Percentiles rank a stretch among this genome's conserved stretches.
Conservation (phyloP, 257 asterid genomes). For the Fraxinus pennsylvanica region DNA sequence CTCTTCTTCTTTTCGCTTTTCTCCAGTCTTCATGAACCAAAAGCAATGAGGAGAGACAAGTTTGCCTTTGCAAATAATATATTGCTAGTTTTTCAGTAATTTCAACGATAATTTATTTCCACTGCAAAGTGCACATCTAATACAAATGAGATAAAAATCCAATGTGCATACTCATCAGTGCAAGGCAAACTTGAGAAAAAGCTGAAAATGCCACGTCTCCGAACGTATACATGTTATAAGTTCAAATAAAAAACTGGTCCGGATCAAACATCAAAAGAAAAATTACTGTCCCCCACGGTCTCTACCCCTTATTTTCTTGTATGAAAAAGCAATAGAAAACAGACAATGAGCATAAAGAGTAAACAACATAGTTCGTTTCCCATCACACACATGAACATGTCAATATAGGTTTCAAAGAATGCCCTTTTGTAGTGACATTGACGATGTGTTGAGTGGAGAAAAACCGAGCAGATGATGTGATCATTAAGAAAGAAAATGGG, state of each 20-base stretch:
- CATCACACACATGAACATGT: background rate
- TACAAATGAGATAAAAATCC: background rate
- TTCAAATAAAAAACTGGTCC: slow-evolving; percentile 8
- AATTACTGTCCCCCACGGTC: background rate
- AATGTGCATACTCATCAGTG: background rate
- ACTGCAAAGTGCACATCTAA: background rate
- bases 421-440: background rate
- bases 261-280: background rate
- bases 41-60: slow-evolving; percentile 20
- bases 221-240: background rate
- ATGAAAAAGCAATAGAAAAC: background rate
- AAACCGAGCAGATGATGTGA: background rate
- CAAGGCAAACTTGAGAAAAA: background rate
- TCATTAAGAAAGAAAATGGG: background rate
- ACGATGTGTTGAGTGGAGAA: background rate
- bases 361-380: background rate
- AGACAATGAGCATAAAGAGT: background rate
- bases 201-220: background rate
- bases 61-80: slow-evolving; percentile 16
- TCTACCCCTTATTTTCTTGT: background rate
- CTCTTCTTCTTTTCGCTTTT: slow-evolving; percentile 94
- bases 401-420: background rate
- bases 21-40: slow-evolving; percentile 74
- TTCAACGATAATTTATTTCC: background rate
- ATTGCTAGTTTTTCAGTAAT: background rate